Evolutionary conservation across 371 early-diverging fungal species (phyloP), one percentile per base, ranked within the genome.

Genomic region (Blyttiomyces sp.): DNA sequence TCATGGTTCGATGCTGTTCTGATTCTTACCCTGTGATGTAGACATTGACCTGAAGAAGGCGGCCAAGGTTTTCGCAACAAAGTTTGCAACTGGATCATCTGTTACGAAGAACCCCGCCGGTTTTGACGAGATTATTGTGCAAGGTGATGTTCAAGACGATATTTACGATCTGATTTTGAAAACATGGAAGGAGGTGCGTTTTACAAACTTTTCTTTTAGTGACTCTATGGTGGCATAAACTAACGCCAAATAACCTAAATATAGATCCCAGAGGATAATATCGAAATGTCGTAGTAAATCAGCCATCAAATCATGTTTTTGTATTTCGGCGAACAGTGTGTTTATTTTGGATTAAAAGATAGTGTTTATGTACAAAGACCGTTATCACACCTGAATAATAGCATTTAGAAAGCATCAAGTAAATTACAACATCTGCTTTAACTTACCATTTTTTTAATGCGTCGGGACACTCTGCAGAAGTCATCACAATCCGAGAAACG

Each of bases 21-120:
- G 36, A 35, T 17, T 32, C n/a, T 28, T 59, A 39, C 26, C 28
- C 27, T 39, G 21, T 7, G 46, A 30, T 33, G 21, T 69, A 91
- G 90, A 84, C 53, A 87, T 95, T 43, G 95, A 94, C 63, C 75
- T 96, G 67, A 95, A 95, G 69, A 93, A 92, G 72, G 93, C 92
- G 2, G 90, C 95, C 64, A 96, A 96, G 72, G 73, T 84, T 70
- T 94, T 94, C 79, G 93, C 95, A 44, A 89, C 84, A 63, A 87
- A 87, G 74, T 94, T 92, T 72, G 95, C 95, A 1, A 90, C 91
- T 71, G 94, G 94, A 46, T 84, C 92, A 13, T 91, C 92, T 2
- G 94, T 94, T 33, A 87, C 92, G 39, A 94, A 93, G 81, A 93
- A 88, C 68, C 87, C 90, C 57, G 86, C 88, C 65, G 92, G 93